Evolutionary conservation across 1,284 basidiomycete species (phyloP).

Genomic region (Apiotrichum domesticum): DNA sequence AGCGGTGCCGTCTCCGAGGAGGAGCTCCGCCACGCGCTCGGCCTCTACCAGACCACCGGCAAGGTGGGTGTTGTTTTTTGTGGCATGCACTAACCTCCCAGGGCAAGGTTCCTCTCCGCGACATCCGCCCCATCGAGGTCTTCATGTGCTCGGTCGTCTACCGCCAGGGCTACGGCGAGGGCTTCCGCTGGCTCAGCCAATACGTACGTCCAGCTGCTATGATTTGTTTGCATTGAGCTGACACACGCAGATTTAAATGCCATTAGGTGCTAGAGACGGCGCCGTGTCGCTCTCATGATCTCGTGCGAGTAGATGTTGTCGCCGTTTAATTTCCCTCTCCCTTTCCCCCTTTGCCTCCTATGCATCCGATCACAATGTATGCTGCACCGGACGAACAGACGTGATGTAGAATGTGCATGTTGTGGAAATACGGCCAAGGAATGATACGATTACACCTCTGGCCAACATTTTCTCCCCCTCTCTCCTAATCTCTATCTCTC

Average conservation of each 20-base stretch:
- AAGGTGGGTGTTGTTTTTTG: conserved; percentile 59
- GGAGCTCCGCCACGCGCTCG: conserved; percentile 89
- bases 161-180: conserved; percentile 97
- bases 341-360: background rate
- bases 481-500: too few relatives aligned
- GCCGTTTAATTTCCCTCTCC: conserved; percentile 1
- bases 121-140: conserved; percentile 97
- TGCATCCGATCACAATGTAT: conserved; percentile 9
- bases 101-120: conserved; percentile 94
- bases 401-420: too few relatives aligned
- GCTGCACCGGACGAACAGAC: too few relatives aligned
- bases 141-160: conserved; percentile 99
- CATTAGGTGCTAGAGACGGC: background rate
- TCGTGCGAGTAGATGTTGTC: background rate
- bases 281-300: background rate
- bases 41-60: conserved; percentile 97
- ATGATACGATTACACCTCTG: too few relatives aligned
- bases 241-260: conserved; percentile 2
- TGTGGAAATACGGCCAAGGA: too few relatives aligned
- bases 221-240: background rate
- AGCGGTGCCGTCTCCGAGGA: conserved; percentile 95
- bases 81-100: conserved; percentile 35
- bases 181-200: conserved; percentile 98
- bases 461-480: too few relatives aligned
- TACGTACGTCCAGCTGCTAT: conserved; percentile 56